These are phyloP conservation scores for Biancaea sappan DNA, from an alignment of 306 rosid species.

Conservation along the genomic window DNA sequence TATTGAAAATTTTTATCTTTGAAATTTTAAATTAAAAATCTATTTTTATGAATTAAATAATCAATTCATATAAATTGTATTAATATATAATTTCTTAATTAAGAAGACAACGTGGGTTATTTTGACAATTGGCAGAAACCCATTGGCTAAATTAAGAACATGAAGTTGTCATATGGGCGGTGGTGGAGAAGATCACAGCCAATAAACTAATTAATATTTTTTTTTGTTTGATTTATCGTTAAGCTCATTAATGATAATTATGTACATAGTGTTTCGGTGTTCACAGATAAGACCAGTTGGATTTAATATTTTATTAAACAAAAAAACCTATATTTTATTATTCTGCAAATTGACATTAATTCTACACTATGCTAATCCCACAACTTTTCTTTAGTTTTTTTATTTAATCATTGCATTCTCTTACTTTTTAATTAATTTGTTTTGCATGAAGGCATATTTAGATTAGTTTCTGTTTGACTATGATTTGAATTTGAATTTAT, in stretches of 20 bases:
- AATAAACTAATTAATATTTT: not conserved
- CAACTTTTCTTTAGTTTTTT: not conserved
- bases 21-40: too few relatives aligned
- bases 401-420: not conserved
- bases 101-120: too few relatives aligned
- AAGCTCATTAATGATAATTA: not conserved
- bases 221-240: not conserved
- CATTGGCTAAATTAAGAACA: too few relatives aligned
- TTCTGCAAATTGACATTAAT: not conserved
- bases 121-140: too few relatives aligned
- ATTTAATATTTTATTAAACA: not conserved
- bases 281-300: not conserved
- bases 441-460: too few relatives aligned
- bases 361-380: not conserved
- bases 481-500: too few relatives aligned
- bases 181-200: not conserved
- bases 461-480: too few relatives aligned
- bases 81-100: too few relatives aligned
- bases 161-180: not conserved
- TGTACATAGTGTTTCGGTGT: not conserved
- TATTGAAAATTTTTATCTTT: too few relatives aligned
- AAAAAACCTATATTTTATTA: not conserved
- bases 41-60: too few relatives aligned
- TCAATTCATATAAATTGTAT: too few relatives aligned
- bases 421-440: not conserved